A percentile compares a stretch with the other conserved stretches of the same genome.
Evolutionary conservation across 345 rosid species (phyloP).

Genomic region (Hibiscus syriacus): DNA sequence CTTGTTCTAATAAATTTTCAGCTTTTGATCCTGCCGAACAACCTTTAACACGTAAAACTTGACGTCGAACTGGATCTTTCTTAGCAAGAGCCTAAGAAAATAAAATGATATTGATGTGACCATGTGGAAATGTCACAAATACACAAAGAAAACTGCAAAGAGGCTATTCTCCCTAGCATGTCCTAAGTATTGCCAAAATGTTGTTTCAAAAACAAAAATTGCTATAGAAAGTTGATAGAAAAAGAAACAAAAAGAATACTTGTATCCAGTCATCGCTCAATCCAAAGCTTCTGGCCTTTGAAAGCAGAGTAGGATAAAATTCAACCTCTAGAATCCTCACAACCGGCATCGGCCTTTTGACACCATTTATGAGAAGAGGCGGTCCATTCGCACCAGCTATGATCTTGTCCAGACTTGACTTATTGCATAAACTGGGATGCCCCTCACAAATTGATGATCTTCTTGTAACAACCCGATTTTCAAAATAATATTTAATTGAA

Average conservation of each 20-base stretch:
- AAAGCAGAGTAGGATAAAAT: constrained; percentile 84
- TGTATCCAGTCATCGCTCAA: constrained; percentile 83
- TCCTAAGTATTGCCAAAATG: not conserved
- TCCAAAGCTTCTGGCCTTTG: constrained; percentile 90
- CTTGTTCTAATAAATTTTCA: constrained; percentile 74
- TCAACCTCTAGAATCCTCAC: constrained; percentile 90
- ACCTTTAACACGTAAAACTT: constrained; percentile 86
- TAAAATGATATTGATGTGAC: not conserved
- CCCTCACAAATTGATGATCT: constrained; percentile 93
- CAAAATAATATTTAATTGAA: no score
- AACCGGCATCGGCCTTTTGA: constrained; percentile 81
- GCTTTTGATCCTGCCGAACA: constrained; percentile 95
- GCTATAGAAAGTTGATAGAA: not conserved
- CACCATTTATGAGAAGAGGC: constrained; percentile 73
- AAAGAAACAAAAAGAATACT: constrained; percentile 28
- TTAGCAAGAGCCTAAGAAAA: constrained; percentile 59
- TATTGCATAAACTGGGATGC: constrained; percentile 66
- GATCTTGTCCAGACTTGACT: constrained; percentile 78
- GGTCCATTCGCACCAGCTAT: constrained; percentile 62
- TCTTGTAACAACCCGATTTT: no score
- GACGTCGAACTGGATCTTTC: constrained; percentile 82
- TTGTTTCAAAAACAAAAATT: not conserved
- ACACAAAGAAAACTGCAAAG: not conserved
- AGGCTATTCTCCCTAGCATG: not conserved
- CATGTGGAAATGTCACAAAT: not conserved